phyloP scores from a whole-genome alignment of 2,329 filamentous ascomycete genomes.

The Colletotrichum tamarilloi region DNA sequence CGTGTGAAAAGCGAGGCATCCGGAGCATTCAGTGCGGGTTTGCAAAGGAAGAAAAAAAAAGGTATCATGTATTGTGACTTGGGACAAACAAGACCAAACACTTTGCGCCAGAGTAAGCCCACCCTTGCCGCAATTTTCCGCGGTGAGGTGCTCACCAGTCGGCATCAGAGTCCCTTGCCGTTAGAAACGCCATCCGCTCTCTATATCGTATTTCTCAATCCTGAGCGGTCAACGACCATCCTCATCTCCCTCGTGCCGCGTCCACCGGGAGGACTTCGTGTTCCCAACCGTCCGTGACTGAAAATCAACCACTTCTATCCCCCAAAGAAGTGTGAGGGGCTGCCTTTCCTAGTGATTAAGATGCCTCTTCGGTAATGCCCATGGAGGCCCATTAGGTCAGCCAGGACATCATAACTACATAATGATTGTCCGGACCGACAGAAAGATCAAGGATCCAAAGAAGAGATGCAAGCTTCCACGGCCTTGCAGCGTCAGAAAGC shows the following conservation, averaged over 20 bases:
- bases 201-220: constrained; percentile 10
- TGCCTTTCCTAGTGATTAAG: neutral
- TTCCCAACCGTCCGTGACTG: neutral
- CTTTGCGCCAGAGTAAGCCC: constrained; percentile 1
- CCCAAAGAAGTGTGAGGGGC: neutral
- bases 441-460: neutral
- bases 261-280: too few relatives aligned
- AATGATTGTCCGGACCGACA: neutral
- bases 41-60: neutral
- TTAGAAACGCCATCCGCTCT: constrained; percentile 8
- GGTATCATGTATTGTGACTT: constrained; percentile 1
- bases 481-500: neutral
- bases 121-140: constrained; percentile 1
- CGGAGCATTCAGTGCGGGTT: neutral
- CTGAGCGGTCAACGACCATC: neutral
- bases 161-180: neutral
- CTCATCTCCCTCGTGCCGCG: neutral
- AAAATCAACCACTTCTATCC: too few relatives aligned
- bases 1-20: too few relatives aligned
- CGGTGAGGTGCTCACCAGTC: neutral
- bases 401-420: neutral
- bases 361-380: neutral
- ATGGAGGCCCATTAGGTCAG: neutral
- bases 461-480: too few relatives aligned
- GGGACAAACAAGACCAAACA: neutral